Evolutionary conservation across 1,139 yeast genomes (phyloP).

Genomic region (Sugiyamaella grinbergsii): DNA sequence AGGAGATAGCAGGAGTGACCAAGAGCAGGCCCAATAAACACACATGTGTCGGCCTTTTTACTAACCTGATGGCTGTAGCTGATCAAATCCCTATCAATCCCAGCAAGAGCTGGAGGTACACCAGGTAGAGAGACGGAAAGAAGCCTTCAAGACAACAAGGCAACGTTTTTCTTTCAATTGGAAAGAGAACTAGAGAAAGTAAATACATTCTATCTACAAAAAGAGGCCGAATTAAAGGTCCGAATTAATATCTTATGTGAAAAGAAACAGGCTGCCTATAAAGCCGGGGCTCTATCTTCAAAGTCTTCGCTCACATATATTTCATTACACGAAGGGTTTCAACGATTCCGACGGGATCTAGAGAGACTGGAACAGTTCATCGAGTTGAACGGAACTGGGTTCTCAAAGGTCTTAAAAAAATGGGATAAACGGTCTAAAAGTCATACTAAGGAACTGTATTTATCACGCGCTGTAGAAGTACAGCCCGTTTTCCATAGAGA

Average conservation of each 20-base stretch:
- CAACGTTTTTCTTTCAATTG: slow-evolving; percentile 86
- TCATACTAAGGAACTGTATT: slow-evolving; percentile 87
- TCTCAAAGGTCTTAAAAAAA: slow-evolving; percentile 89
- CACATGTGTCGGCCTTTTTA: too few relatives aligned
- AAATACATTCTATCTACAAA: slow-evolving; percentile 82
- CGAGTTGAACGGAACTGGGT: slow-evolving; percentile 92
- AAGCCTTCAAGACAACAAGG: slow-evolving; percentile 83
- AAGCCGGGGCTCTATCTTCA: slow-evolving; percentile 47
- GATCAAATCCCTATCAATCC: slow-evolving; percentile 46
- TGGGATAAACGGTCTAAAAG: slow-evolving; percentile 98
- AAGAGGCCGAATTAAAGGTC: slow-evolving; percentile 78
- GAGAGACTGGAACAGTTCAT: slow-evolving; percentile 88
- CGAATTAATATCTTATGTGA: slow-evolving; percentile 74
- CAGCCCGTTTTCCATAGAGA: slow-evolving; percentile 95
- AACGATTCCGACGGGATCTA: slow-evolving; percentile 84
- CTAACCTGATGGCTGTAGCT: slow-evolving; percentile 34
- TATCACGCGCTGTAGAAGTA: slow-evolving; percentile 89
- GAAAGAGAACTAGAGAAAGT: slow-evolving; percentile 96
- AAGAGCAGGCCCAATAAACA: neutral
- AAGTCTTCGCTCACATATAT: slow-evolving; percentile 59
- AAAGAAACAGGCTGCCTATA: slow-evolving; percentile 63
- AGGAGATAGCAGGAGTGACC: too few relatives aligned
- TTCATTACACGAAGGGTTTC: slow-evolving; percentile 81
- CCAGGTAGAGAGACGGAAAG: slow-evolving; percentile 48
- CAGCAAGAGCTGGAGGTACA: slow-evolving; percentile 28